phyloP scores from a whole-genome alignment of 2,329 filamentous ascomycete species.

The Botryotinia narcissicola region DNA sequence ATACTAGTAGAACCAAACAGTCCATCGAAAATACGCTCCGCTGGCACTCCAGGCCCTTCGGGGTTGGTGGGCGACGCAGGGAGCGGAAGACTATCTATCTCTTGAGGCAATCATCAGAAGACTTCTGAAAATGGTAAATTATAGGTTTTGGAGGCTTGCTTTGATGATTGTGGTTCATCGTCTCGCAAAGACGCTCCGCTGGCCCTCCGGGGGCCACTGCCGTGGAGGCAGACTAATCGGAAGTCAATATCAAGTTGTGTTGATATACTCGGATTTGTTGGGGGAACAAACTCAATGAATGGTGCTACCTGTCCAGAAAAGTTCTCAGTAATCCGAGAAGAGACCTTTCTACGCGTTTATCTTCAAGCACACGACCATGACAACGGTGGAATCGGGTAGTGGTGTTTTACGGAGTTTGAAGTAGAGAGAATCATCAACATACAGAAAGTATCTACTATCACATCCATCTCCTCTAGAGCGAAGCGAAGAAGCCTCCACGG shows the following conservation, averaged over 20 bases:
- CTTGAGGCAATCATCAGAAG: neutral
- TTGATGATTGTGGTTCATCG: neutral
- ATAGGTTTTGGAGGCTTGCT: neutral
- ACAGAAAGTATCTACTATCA: neutral
- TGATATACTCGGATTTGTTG: neutral
- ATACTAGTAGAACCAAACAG: neutral
- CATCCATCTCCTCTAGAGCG: neutral
- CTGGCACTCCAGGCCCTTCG: neutral
- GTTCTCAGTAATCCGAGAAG: neutral
- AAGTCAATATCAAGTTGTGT: neutral
- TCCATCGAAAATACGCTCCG: neutral
- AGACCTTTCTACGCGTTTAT: neutral
- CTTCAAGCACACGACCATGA: neutral
- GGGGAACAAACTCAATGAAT: too few relatives aligned
- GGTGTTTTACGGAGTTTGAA: neutral
- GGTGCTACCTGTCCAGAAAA: neutral
- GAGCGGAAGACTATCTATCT: neutral
- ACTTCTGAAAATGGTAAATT: neutral
- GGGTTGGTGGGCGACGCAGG: neutral
- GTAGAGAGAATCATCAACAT: neutral
- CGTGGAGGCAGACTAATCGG: neutral
- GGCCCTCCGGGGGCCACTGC: neutral
- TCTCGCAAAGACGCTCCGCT: neutral
- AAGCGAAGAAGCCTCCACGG: slow-evolving; percentile 4
- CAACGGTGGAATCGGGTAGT: too few relatives aligned